Evolutionary conservation across 108 stramenopile species (phyloP), one percentile per base, ranked within the genome.

Genomic region (Nannochloropsis salina): DNA sequence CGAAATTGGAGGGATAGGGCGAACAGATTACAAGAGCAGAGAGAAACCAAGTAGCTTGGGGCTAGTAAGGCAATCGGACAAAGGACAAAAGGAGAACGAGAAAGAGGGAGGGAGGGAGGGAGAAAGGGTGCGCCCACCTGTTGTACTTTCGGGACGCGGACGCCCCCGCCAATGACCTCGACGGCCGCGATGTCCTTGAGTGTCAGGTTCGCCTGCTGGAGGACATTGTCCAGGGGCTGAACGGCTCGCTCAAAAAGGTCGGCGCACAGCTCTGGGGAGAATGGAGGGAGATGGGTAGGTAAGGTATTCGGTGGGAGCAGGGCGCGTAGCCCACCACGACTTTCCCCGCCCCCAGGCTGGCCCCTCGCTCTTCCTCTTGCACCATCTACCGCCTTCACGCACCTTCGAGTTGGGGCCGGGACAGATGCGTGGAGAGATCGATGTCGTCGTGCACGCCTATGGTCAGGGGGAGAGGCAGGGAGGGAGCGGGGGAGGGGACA

Each of bases 131-230:
- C 42, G 9, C 12, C 42, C 12, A 82, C 42, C 82, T 82, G 42
- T 12, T 82, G 82, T 42, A 43, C 82, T 42, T 82, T 82, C 10
- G 42, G 42, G 42, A 42, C 82, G n/a, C 99, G 93, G 93, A 98
- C 97, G 21, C 96, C 97, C 40, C 99, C 99, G 43, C 99, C 99
- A 88, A 99, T 93, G 90, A 99, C 80, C 93, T 99, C 99, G 80
- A 99, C 93, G 22, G 83, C 95, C 47, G 96, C 88, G 81, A 99
- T 88, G 83, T 99, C 94, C 22, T 94, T 93, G 84, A 97, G 82
- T 1, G 96, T 97, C 42, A 95, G 41, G 81, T 94, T 93, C 31
- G 96, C 95, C 82, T 86, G 85, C 12, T 87, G 85, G 31, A 91
- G 85, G 21, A 51, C 47, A 10, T 0, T 12, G 42, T 84, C 31